These are phyloP conservation scores for Rhizophagus prolifer DNA, from an alignment of 192 early-diverging fungal species.

Conservation along the genomic window DNA sequence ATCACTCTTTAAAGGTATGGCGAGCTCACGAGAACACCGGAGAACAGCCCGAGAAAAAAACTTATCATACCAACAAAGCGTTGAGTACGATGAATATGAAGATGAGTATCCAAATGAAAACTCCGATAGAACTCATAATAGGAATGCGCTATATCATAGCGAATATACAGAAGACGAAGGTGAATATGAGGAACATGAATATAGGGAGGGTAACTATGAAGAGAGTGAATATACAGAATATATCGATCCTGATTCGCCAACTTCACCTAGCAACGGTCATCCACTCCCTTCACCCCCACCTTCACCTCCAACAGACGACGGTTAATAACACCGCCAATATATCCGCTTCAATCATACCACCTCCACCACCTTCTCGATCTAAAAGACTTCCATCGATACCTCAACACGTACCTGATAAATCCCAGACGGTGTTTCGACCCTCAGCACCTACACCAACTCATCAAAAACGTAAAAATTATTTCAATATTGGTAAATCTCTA, in stretches of 20 bases:
- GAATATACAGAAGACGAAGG: background rate
- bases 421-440: background rate
- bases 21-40: background rate
- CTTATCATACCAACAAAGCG: background rate
- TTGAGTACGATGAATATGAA: background rate
- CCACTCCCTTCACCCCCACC: constrained; percentile 7
- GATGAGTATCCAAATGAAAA: background rate
- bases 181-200: background rate
- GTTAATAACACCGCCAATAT: background rate
- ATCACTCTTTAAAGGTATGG: background rate
- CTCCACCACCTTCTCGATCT: background rate
- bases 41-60: background rate
- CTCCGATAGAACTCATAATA: background rate
- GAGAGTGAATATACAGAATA: background rate
- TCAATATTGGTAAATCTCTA: constrained; percentile 9
- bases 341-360: background rate
- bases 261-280: constrained; percentile 1
- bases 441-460: background rate
- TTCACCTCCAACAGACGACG: constrained; percentile 1
- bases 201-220: background rate
- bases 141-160: background rate
- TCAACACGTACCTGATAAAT: background rate
- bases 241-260: background rate
- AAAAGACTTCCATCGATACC: background rate
- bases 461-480: constrained; percentile 19